A percentile compares a stretch with the other conserved stretches of the same genome.
phyloP scores from a whole-genome alignment of 257 asterid genomes.

The Penstemon barbatus region DNA sequence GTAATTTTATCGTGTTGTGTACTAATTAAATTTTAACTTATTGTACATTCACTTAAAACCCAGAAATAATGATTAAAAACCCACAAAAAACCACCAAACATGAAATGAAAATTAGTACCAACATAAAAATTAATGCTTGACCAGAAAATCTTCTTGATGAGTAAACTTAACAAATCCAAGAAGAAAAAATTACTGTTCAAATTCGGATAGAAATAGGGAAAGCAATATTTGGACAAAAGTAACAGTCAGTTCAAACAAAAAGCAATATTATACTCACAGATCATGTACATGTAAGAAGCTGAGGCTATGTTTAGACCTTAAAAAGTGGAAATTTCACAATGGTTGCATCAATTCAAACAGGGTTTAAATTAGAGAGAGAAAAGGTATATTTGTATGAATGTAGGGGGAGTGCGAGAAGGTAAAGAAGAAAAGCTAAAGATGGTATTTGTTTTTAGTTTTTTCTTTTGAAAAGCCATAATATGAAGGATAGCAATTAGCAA shows the following conservation, averaged over 20 bases:
- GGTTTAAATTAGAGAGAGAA: no score
- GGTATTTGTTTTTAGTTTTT: conserved; percentile 36
- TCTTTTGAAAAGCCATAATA: conserved; percentile 32
- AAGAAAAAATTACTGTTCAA: background rate
- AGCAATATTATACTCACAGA: conserved; percentile 46
- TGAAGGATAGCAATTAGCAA: conserved; percentile 11
- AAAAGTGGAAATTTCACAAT: no score
- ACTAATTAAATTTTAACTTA: conserved; percentile 21
- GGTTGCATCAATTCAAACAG: no score
- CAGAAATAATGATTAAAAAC: conserved; percentile 1
- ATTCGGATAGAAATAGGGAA: conserved; percentile 16
- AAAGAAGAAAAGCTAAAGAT: conserved; percentile 24
- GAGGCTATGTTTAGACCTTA: conserved; percentile 8
- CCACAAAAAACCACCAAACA: conserved; percentile 9
- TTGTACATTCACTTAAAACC: conserved; percentile 5
- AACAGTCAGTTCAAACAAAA: conserved; percentile 20
- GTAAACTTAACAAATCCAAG: conserved; percentile 21
- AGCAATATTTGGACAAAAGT: conserved; percentile 24
- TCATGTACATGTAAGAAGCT: conserved; percentile 35
- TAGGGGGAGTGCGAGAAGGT: conserved; percentile 32
- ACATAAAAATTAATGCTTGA: conserved; percentile 24
- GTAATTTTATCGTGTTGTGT: no score
- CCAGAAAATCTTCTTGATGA: conserved; percentile 24
- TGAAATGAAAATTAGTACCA: background rate
- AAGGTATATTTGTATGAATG: background rate